Base-by-base conservation (phyloP, 1,139 yeast species). In the Geotrichum siamense region DNA sequence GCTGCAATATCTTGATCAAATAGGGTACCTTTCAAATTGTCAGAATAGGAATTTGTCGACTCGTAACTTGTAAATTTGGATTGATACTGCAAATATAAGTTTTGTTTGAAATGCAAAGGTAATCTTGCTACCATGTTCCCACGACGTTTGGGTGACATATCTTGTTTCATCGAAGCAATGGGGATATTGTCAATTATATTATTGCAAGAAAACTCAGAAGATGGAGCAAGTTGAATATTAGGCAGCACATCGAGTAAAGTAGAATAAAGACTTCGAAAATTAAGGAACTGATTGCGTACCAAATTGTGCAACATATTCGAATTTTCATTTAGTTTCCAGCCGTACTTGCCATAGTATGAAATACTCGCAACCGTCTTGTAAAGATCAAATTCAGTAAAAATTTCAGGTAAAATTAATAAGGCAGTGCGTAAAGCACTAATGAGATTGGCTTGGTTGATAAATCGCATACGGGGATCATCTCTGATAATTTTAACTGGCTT, bases 301-400 rank as follows among this genome's bases (percentile, higher is more conserved):
- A 91, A 93, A 61, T 93, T 91, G 43, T 71, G 70, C 23, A 89
- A 82, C 63, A 93, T 91, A 56, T 81, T 72, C 8, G 97, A 96
- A 61, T 91, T 85, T 62, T 91, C 98, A 2, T 94, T 94, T 36
- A 87, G 70, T 34, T 74, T 69, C 78, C 86, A 82, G 53, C 99
- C 73, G 30, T 87, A 81, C 61, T 91, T 98, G 13, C 98, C 98
- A 62, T 79, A 66, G 60, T 91, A 93, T 16, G 96, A 84, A 17
- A 91, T 65, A 13, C 78, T 76, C 0, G 97, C 82, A 40, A 91
- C 82, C 50, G 79, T 79, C 55, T 76, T 78, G 65, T 81, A 91
- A 36, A 93, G 71, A 37, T 81, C 76, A 12, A 66, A 64, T 55
- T 83, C 93, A 26, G 77, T 70, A 53, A 83, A 75, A 39, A 61